A percentile compares a stretch with the other conserved stretches of the same genome.
Conservation (phyloP, 345 rosid genomes). For the Populus simonii region DNA sequence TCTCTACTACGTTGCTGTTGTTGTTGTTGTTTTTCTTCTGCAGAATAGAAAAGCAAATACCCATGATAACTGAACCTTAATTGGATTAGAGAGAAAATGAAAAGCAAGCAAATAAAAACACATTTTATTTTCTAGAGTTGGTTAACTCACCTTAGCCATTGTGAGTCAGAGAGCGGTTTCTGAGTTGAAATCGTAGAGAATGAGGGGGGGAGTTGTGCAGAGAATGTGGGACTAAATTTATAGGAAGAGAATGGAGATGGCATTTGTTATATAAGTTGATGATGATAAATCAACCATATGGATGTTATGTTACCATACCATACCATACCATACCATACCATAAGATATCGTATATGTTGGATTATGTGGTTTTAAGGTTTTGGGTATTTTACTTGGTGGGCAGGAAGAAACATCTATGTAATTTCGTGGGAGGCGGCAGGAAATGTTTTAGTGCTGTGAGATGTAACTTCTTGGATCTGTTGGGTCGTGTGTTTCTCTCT, state of each 20-base stretch:
- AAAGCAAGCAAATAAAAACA: not conserved
- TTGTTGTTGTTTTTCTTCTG: slow-evolving; percentile 24
- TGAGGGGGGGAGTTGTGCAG: rapidly evolving
- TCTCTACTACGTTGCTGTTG: not conserved
- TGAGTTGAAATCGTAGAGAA: not conserved
- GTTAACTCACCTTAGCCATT: not conserved
- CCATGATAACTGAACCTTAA: not conserved
- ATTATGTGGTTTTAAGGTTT: not conserved
- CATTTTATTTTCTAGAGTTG: not conserved
- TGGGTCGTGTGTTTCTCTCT: not conserved
- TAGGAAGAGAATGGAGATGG: not conserved
- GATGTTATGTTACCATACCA: not conserved
- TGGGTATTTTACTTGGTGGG: not conserved
- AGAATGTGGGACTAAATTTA: not conserved
- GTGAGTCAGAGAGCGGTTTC: not conserved
- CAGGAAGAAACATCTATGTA: not conserved
- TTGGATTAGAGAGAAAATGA: too few relatives aligned
- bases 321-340: not conserved
- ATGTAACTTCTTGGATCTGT: not conserved
- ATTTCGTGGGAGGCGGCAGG: not conserved
- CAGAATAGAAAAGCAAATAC: not conserved
- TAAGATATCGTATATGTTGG: not conserved
- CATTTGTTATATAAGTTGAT: not conserved
- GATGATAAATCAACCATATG: not conserved
- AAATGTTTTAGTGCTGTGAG: not conserved